A percentile compares a stretch with the other conserved stretches of the same genome.
Conservation (phyloP, 2,329 filamentous ascomycete genomes). For the Trichoderma breve region DNA sequence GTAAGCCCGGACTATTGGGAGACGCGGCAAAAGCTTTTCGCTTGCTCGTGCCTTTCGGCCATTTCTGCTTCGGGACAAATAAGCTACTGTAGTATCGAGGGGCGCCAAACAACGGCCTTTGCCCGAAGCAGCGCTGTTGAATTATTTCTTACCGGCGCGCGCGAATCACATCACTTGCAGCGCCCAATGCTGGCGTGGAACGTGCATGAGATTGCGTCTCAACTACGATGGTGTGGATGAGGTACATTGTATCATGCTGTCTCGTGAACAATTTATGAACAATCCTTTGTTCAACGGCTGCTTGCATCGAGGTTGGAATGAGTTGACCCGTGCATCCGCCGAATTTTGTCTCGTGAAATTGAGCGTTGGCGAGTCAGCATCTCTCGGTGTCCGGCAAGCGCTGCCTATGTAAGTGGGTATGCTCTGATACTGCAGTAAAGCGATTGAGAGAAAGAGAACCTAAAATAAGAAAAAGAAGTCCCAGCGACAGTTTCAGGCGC, state of each 20-base stretch:
- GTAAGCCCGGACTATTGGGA: background rate
- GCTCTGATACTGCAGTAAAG: background rate
- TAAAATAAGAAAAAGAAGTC: background rate
- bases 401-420: slow-evolving; percentile 2
- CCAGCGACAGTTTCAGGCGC: background rate
- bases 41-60: slow-evolving; percentile 5
- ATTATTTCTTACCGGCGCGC: background rate
- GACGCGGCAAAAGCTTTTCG: background rate
- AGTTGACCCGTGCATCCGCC: background rate
- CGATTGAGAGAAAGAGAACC: background rate
- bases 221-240: background rate
- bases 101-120: background rate
- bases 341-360: background rate
- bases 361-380: background rate
- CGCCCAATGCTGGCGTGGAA: background rate
- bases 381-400: background rate
- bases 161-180: background rate
- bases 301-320: background rate
- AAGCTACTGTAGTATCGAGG: background rate
- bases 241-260: background rate
- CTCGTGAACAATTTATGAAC: background rate
- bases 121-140: background rate
- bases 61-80: slow-evolving; percentile 12
- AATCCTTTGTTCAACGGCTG: background rate
- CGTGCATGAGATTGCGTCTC: background rate